These are phyloP conservation scores for Coemansia sp. DNA, from an alignment of 192 early-diverging fungal genomes.

Conservation along the genomic window DNA sequence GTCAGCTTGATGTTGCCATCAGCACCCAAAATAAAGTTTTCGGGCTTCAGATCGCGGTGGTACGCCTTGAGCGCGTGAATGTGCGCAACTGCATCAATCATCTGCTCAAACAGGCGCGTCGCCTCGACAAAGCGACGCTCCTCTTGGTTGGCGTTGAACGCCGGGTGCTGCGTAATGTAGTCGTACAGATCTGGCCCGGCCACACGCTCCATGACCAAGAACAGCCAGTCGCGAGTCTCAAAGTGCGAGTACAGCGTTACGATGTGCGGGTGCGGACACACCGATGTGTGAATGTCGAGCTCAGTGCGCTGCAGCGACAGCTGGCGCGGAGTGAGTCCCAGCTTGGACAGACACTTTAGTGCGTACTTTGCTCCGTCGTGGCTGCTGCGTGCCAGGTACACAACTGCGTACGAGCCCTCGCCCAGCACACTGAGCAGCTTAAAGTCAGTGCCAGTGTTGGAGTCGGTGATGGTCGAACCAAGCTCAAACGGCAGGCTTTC, in stretches of 20 bases:
- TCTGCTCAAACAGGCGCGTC: constrained; percentile 62
- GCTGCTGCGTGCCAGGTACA: constrained; percentile 66
- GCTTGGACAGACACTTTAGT: constrained; percentile 72
- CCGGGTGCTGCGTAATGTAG: constrained; percentile 55
- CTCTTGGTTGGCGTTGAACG: constrained; percentile 52
- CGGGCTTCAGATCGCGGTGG: constrained; percentile 91
- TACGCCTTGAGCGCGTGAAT: constrained; percentile 78
- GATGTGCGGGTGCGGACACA: constrained; percentile 69
- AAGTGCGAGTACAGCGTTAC: constrained; percentile 65
- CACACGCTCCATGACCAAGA: constrained; percentile 66
- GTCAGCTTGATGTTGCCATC: constrained; percentile 76
- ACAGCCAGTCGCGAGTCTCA: constrained; percentile 60
- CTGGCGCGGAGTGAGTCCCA: constrained; percentile 58
- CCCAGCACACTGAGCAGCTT: constrained; percentile 60
- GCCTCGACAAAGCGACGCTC: constrained; percentile 52
- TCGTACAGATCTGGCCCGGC: constrained; percentile 57
- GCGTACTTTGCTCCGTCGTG: constrained; percentile 60
- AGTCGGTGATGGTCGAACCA: constrained; percentile 49
- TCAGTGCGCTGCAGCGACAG: constrained; percentile 66
- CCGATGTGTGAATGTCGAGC: constrained; percentile 60
- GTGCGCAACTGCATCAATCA: constrained; percentile 72
- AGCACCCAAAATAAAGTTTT: constrained; percentile 68
- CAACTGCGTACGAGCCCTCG: constrained; percentile 73
- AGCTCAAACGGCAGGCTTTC: constrained; percentile 54
- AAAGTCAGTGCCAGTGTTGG: constrained; percentile 43